Conservation (phyloP, 331 rosid species). For the Rhamnella rubrinervis region DNA sequence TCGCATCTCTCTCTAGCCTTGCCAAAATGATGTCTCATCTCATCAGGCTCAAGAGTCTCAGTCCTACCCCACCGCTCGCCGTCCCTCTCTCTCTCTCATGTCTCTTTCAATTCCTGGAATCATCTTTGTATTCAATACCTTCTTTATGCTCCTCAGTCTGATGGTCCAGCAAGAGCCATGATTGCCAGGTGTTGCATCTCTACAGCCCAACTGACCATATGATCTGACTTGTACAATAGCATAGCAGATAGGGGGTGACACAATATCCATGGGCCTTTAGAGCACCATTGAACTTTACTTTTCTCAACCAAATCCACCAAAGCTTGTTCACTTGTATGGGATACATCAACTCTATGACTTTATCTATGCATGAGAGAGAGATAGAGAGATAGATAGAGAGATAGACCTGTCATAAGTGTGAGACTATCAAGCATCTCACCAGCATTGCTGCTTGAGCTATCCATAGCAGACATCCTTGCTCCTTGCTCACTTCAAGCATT, state of each 20-base stretch:
- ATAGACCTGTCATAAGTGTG: constrained; percentile 91
- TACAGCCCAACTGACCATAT: neutral
- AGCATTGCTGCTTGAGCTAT: constrained; percentile 99
- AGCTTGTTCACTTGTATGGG: no score
- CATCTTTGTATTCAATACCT: no score
- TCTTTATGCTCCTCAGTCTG: neutral
- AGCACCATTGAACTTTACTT: no score
- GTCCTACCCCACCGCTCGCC: no score
- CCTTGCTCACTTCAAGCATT: constrained; percentile 99
- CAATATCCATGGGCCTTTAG: neutral
- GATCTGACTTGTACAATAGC: no score
- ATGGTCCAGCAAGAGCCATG: neutral
- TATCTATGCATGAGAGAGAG: neutral
- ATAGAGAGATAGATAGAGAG: constrained; percentile 17
- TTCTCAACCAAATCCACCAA: no score
- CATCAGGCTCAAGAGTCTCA: no score
- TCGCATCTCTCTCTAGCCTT: no score
- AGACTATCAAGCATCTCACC: constrained; percentile 99
- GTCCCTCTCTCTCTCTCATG: no score
- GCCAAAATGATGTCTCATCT: no score
- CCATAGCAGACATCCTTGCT: constrained; percentile 99
- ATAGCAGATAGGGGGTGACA: neutral
- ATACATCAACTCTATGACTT: neutral
- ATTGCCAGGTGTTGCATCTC: neutral
- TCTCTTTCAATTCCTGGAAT: no score